phyloP scores from a whole-genome alignment of 495 filamentous ascomycete genomes.

The Schizothecium vesticola region DNA sequence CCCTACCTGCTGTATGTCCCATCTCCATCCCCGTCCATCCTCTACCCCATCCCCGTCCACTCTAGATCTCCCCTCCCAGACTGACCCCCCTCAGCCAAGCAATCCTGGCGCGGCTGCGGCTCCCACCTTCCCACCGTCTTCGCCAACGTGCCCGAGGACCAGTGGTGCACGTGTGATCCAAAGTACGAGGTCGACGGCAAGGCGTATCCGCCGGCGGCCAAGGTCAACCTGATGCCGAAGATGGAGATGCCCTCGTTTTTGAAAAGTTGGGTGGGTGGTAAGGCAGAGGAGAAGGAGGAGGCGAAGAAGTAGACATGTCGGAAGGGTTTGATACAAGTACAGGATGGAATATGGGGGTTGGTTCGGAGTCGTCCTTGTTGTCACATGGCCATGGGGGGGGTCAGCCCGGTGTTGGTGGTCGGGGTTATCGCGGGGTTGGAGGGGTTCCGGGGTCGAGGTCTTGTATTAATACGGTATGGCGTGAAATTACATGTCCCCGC shows the following conservation, averaged over 20 bases:
- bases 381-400: neutral
- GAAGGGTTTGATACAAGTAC: neutral
- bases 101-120: conserved; percentile 64
- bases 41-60: too few relatives aligned
- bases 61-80: neutral
- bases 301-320: conserved; percentile 8
- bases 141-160: conserved; percentile 45
- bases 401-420: neutral
- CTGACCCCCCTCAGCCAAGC: conserved; percentile 45
- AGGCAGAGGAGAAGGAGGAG: conserved; percentile 11
- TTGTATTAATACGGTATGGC: neutral
- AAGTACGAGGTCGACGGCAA: conserved; percentile 55
- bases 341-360: neutral
- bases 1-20: neutral
- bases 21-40: neutral
- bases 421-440: neutral
- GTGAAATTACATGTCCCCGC: neutral
- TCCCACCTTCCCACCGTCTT: conserved; percentile 58
- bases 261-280: conserved; percentile 22
- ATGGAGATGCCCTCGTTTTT: conserved; percentile 12
- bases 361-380: neutral
- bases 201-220: conserved; percentile 55
- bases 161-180: conserved; percentile 59
- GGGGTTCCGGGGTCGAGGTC: neutral
- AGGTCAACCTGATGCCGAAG: conserved; percentile 24